Conservation (phyloP, 495 filamentous ascomycete genomes). For the Lophium mytilinum region DNA sequence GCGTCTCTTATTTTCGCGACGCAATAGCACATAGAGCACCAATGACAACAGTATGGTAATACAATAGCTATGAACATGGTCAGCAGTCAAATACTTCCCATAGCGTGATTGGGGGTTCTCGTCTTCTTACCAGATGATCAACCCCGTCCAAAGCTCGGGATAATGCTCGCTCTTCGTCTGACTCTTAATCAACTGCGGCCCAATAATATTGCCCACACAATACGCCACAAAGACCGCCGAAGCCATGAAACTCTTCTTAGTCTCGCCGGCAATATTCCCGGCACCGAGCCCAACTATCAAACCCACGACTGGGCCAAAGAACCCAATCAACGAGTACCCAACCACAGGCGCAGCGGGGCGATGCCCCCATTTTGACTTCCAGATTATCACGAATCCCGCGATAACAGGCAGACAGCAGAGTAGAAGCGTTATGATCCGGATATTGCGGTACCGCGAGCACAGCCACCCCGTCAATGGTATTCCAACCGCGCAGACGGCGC, state of each 20-base stretch:
- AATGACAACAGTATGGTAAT: constrained; percentile 53
- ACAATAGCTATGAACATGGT: constrained; percentile 46
- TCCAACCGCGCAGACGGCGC: constrained; percentile 53
- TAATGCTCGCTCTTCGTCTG: constrained; percentile 56
- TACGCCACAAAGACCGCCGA: constrained; percentile 68
- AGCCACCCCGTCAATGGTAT: constrained; percentile 60
- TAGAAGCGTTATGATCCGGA: constrained; percentile 55
- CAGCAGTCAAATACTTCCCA: not conserved
- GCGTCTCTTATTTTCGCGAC: constrained; percentile 47
- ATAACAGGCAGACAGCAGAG: constrained; percentile 64
- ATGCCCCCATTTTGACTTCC: constrained; percentile 59
- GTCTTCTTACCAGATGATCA: constrained; percentile 58
- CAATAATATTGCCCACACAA: constrained; percentile 65
- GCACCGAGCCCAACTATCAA: constrained; percentile 61
- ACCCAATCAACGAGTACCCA: constrained; percentile 63
- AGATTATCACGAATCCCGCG: constrained; percentile 65
- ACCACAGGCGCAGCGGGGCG: constrained; percentile 55
- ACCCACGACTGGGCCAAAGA: constrained; percentile 59
- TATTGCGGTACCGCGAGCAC: constrained; percentile 50
- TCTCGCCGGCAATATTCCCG: constrained; percentile 66
- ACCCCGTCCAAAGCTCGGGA: constrained; percentile 58
- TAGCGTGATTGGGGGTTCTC: not conserved
- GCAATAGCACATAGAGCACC: constrained; percentile 48
- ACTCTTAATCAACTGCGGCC: constrained; percentile 59
- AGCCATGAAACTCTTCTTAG: constrained; percentile 69